Conservation (phyloP, 2,329 filamentous ascomycete genomes). For the Sarocladium strictum region DNA sequence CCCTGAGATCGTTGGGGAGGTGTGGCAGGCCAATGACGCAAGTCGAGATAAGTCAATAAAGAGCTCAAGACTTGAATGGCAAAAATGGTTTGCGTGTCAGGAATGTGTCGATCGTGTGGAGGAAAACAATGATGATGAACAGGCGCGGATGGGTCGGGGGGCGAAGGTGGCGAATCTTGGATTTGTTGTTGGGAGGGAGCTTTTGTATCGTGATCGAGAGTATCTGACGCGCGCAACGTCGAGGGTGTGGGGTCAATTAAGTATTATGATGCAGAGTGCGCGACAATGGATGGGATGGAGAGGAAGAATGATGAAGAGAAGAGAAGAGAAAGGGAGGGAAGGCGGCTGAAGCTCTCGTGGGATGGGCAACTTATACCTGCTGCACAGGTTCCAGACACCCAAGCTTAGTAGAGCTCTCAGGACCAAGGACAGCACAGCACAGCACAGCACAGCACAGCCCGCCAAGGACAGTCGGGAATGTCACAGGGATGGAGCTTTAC, state of each 20-base stretch:
- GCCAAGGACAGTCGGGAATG: constrained; percentile 2
- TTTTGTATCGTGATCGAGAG: too few relatives aligned
- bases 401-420: background rate
- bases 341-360: constrained; percentile 11
- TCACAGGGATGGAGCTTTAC: constrained; percentile 1
- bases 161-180: constrained; percentile 5
- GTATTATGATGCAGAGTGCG: background rate
- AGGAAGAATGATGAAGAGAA: background rate
- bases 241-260: background rate
- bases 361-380: constrained; percentile 7
- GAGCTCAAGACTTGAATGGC: background rate
- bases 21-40: background rate
- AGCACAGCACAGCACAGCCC: background rate
- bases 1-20: background rate
- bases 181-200: background rate
- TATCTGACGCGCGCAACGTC: constrained; percentile 1
- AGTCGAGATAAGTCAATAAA: background rate
- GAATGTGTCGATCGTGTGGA: background rate
- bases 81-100: background rate
- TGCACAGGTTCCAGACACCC: background rate
- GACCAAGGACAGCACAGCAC: background rate
- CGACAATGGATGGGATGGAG: background rate
- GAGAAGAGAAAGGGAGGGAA: constrained; percentile 5
- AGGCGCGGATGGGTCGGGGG: background rate
- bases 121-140: background rate